A percentile compares a stretch with the other conserved stretches of the same genome.
These are phyloP conservation scores for Catharanthus roseus DNA, from an alignment of 257 asterid genomes.

Conservation along the genomic window DNA sequence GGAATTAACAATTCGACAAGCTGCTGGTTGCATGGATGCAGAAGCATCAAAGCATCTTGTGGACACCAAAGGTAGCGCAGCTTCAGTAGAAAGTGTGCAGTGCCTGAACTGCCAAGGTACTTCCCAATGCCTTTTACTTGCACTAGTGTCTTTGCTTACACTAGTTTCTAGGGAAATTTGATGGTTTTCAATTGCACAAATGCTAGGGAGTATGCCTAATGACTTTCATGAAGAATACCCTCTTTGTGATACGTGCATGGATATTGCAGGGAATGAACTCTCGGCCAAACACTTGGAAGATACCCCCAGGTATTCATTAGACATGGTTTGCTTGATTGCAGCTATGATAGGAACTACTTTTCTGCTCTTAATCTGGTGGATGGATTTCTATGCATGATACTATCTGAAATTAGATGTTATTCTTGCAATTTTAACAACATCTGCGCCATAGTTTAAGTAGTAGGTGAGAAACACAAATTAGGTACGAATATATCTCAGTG, in stretches of 20 bases:
- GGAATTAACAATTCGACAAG: conserved; percentile 46
- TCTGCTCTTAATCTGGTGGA: background rate
- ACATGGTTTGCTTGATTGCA: background rate
- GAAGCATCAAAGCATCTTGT: background rate
- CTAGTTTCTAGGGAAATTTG: conserved; percentile 3
- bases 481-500: background rate
- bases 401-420: background rate
- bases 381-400: background rate
- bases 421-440: background rate
- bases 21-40: conserved; percentile 42
- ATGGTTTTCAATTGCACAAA: background rate
- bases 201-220: conserved; percentile 47
- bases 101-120: conserved; percentile 71
- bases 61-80: background rate
- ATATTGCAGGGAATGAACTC: conserved; percentile 33
- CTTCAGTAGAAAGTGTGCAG: conserved; percentile 14
- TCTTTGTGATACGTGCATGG: conserved; percentile 51
- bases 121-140: conserved; percentile 2
- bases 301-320: conserved; percentile 38
- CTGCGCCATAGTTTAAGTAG: background rate
- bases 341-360: background rate
- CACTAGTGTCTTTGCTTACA: background rate
- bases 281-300: conserved; percentile 32
- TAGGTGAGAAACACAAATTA: background rate
- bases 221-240: conserved; percentile 39